Evolutionary conservation across 2,329 filamentous ascomycete species (phyloP), one percentile per base, ranked within the genome.

Genomic region (Parafenestella ontariensis): DNA sequence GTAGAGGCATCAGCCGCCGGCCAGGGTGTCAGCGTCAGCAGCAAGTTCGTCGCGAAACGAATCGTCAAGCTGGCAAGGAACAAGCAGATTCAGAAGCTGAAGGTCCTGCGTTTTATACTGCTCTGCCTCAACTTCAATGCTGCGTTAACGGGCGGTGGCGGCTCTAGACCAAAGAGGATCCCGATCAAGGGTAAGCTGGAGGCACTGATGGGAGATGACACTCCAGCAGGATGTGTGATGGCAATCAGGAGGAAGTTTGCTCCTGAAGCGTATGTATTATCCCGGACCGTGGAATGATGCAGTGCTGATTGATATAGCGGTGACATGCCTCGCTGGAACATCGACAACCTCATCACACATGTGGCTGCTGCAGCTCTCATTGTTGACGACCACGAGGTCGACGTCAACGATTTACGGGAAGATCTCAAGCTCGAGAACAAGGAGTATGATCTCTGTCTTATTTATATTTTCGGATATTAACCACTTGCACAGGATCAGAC

Each of bases 361-460:
- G 85, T 89, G 66, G 89, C 87, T 65, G 89, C 85, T 1, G 81
- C 92, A 56, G 85, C 88, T 24, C 83, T 89, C 71, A 85, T 91
- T 58, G 79, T 92, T 17, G 89, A 92, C 66, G 87, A 88, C 69
- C 92, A 87, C 69, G 86, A 88, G 69, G 86, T 91, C 50, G 87
- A 93, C 66, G 87, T 87, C 6, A 83, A 83, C 58, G 83, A 88
- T 61, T 76, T 96, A 60, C 84, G 86, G 48, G 85, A 89, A 58
- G 91, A 95, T 70, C 76, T 95, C 55, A 84, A 85, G 69, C 68
- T 93, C 52, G 89, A 92, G 62, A 85, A 88, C 73, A 89, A 85
- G 76, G 81, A 86, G 69, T 87, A 72, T 28, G 76, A 59, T 20
- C 11, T 11, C 28, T 8, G 4, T 15, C 11, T 3, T 15, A 5